Base-by-base conservation (phyloP, 768 basidiomycete genomes). In the Kondoa subrosea region DNA sequence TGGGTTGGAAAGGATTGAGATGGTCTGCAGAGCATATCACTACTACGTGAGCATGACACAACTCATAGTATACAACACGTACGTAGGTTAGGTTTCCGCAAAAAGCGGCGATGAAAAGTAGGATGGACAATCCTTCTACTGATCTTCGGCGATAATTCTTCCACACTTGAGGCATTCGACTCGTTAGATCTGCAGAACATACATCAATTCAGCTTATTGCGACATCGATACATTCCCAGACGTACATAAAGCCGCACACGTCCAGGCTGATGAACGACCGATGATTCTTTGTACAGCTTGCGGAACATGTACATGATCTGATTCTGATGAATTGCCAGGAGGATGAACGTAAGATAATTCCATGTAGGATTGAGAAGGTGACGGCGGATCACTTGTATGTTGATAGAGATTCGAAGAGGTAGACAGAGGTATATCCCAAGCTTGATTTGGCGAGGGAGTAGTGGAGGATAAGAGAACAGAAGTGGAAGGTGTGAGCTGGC, bases 141-240 rank as follows among this genome's bases (percentile, higher is more conserved):
- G 75, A 75, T 3, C 71, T 66, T 16, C 76, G 71, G 26, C 69
- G 71, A 68, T 72, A 76, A 72, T 76, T 63, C 57, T 21, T 26
- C 4, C 95, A 97, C 71, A 99, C 95, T 77, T 99, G 95, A 26
- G 95, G 95, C 73, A 99, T 78, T 68, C 95, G 84, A 1, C 87
- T 89, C 1, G 93, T 96, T 34, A 99, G 79, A 77, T 99, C 40
- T 50, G 21, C 21, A 50, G 21, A 50, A 8, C 8, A 21, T 50
- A 50, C 21, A n/a, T n/a, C n/a, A 50, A 50, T 8, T 21, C 40
- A 50, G 21, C 8, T 21, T 21, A 8, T 50, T 8, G 40, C 40
- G n/a, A n/a, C n/a, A n/a, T n/a, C 21, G 40, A 50, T 21, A 8
- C 40, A 50, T 8, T 8, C 12, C 40, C 21, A 21, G 40, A 50